A percentile compares a stretch with the other conserved stretches of the same genome.
phyloP scores from a whole-genome alignment of 2,329 filamentous ascomycete species.

The Cladosporium oxysporum region DNA sequence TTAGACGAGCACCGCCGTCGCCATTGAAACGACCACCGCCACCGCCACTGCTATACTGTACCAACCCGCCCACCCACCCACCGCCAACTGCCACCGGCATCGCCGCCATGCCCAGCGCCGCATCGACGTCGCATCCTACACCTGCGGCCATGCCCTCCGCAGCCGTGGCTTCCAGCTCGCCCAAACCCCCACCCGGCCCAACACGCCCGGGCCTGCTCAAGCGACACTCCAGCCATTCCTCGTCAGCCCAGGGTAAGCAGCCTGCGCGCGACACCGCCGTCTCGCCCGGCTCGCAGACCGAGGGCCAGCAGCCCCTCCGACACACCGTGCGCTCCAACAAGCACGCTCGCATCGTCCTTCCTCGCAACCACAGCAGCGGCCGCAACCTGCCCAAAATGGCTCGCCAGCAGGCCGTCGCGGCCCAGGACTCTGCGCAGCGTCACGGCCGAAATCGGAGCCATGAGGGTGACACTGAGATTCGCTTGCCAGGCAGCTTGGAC shows the following conservation, averaged over 20 bases:
- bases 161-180: constrained; percentile 17
- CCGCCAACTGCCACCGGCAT: too few species aligned
- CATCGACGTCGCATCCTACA: constrained; percentile 8
- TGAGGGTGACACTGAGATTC: constrained; percentile 38
- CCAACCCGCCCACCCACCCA: background rate
- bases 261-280: constrained; percentile 19
- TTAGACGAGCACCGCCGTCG: background rate
- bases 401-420: constrained; percentile 24
- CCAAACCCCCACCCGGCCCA: constrained; percentile 19
- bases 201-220: constrained; percentile 32
- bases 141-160: constrained; percentile 17
- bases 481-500: constrained; percentile 37
- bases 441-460: constrained; percentile 33
- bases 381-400: constrained; percentile 36
- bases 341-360: constrained; percentile 36
- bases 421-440: constrained; percentile 26
- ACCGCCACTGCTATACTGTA: background rate
- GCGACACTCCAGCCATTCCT: constrained; percentile 35
- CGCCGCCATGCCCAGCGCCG: constrained; percentile 4
- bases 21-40: background rate
- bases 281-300: constrained; percentile 32
- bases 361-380: constrained; percentile 36
- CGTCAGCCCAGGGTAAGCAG: constrained; percentile 22
- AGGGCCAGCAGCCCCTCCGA: constrained; percentile 27
- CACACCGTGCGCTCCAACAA: constrained; percentile 27